Percentiles rank a stretch among this genome's conserved stretches.
Evolutionary conservation across 1,139 yeast genomes (phyloP).

Genomic region (Kodamaea alishanica): DNA sequence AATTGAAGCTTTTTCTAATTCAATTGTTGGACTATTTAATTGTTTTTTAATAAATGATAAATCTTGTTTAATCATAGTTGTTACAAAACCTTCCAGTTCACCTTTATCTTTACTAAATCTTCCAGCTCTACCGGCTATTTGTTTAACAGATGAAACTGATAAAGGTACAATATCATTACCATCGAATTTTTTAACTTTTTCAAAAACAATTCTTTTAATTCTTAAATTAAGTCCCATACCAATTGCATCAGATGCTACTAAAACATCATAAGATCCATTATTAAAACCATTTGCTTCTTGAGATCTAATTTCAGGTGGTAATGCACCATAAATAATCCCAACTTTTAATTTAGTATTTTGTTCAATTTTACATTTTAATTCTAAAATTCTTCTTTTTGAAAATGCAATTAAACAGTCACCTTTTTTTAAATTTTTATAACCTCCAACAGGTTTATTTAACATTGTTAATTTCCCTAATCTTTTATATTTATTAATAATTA

Average conservation of each 20-base stretch:
- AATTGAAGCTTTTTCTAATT: slow-evolving; percentile 52
- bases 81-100: slow-evolving; percentile 56
- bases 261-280: slow-evolving; percentile 65
- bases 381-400: slow-evolving; percentile 66
- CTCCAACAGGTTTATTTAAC: slow-evolving; percentile 34
- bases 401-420: slow-evolving; percentile 94
- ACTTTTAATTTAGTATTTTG: slow-evolving; percentile 58
- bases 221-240: slow-evolving; percentile 95
- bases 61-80: slow-evolving; percentile 47
- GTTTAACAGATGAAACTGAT: slow-evolving; percentile 69
- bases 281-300: slow-evolving; percentile 81
- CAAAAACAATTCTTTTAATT: slow-evolving; percentile 75
- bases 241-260: slow-evolving; percentile 94
- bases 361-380: slow-evolving; percentile 64
- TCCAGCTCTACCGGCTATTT: slow-evolving; percentile 97
- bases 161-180: slow-evolving; percentile 52
- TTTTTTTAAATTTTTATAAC: slow-evolving; percentile 38
- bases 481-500: slow-evolving; percentile 63
- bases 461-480: slow-evolving; percentile 72
- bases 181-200: slow-evolving; percentile 64
- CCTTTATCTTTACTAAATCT: slow-evolving; percentile 48
- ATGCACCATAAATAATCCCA: slow-evolving; percentile 90
- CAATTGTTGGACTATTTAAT: slow-evolving; percentile 44
- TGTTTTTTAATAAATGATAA: slow-evolving; percentile 40
- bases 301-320: slow-evolving; percentile 93